These are phyloP conservation scores for Claviceps quebecensis DNA, from an alignment of 2,329 filamentous ascomycete species.

Conservation along the genomic window DNA sequence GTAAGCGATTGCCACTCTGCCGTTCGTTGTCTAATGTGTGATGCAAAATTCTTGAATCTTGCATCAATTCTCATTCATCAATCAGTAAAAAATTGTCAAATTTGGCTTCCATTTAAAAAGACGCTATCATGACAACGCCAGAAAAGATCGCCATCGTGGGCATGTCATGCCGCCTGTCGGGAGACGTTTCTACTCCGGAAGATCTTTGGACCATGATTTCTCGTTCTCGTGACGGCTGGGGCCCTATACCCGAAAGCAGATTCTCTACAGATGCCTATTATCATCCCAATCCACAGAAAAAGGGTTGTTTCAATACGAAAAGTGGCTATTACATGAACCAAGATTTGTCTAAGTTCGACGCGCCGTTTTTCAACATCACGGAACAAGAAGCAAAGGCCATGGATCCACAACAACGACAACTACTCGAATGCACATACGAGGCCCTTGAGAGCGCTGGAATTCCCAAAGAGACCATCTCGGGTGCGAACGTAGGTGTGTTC, in stretches of 20 bases:
- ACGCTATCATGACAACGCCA: conserved; percentile 1
- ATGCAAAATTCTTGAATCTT: too few relatives aligned
- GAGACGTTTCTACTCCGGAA: conserved; percentile 7
- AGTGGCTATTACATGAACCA: conserved; percentile 28
- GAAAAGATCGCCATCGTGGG: conserved; percentile 11
- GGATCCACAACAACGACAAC: conserved; percentile 39
- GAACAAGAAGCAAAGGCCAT: conserved; percentile 35
- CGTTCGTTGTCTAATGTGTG: not conserved
- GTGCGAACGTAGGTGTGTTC: conserved; percentile 35
- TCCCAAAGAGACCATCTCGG: conserved; percentile 30
- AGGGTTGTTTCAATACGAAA: conserved; percentile 21
- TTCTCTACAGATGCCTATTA: conserved; percentile 18
- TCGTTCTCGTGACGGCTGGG: conserved; percentile 3
- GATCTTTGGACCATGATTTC: conserved; percentile 10
- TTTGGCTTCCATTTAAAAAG: not conserved
- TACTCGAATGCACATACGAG: conserved; percentile 39
- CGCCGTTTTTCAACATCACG: conserved; percentile 36
- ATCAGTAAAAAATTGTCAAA: not conserved
- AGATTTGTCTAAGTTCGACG: conserved; percentile 36
- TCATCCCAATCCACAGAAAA: conserved; percentile 27
- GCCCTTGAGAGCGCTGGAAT: conserved; percentile 38
- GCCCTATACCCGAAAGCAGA: not conserved
- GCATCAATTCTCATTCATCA: not conserved
- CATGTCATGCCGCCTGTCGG: conserved; percentile 12
- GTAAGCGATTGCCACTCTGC: not conserved